These are phyloP conservation scores for Phycomyces blakesleeanus DNA, from an alignment of 192 early-diverging fungal genomes.

Conservation along the genomic window DNA sequence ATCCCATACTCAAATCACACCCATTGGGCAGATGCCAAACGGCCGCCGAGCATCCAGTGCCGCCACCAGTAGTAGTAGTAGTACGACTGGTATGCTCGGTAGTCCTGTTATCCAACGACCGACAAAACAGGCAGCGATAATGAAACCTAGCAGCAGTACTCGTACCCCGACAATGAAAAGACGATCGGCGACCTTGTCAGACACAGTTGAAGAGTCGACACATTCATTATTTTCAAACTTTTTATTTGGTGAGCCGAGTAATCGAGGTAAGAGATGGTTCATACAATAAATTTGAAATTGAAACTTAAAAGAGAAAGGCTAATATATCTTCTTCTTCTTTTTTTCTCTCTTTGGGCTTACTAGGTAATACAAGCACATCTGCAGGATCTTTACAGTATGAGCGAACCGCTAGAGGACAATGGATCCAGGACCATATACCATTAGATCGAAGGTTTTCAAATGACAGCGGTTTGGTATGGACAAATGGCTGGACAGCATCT, in stretches of 20 bases:
- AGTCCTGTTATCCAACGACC: slow-evolving; percentile 1
- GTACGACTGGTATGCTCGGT: background rate
- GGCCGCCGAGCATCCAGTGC: slow-evolving; percentile 14
- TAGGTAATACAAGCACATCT: background rate
- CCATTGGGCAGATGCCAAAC: slow-evolving; percentile 19
- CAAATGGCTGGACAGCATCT: slow-evolving; percentile 23
- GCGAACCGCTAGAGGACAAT: background rate
- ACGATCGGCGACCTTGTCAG: background rate
- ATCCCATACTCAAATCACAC: slow-evolving; percentile 2
- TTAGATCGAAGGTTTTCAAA: background rate
- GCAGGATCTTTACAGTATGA: background rate
- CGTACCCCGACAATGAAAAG: slow-evolving; percentile 4
- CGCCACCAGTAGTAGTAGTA: background rate
- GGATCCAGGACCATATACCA: background rate
- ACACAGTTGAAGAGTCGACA: background rate
- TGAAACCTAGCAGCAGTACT: background rate
- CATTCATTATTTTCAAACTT: slow-evolving; percentile 23
- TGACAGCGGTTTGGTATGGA: slow-evolving; percentile 3
- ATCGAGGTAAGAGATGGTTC: background rate
- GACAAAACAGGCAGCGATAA: no score
- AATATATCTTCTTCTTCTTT: background rate
- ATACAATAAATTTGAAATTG: background rate
- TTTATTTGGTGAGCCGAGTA: slow-evolving; percentile 16
- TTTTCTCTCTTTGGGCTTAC: background rate
- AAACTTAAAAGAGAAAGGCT: no score